Conservation (phyloP, 176 grass and related monocot species). For the Aegilops longissima region DNA sequence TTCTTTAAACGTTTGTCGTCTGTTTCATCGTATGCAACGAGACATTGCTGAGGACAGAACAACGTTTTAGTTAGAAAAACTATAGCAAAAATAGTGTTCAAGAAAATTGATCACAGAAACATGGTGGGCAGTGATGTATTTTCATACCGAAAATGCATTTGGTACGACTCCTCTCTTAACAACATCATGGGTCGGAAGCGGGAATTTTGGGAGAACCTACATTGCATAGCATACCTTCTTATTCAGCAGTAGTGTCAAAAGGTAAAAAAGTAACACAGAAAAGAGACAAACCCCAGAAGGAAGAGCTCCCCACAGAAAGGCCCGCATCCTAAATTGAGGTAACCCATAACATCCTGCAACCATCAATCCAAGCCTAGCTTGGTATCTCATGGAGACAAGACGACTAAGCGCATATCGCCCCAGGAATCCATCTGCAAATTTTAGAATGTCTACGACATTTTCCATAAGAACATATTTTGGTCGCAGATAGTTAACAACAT, state of each 20-base stretch:
- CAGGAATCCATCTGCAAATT: conserved; percentile 60
- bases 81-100: neutral
- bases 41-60: conserved; percentile 41
- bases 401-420: conserved; percentile 54
- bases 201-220: conserved; percentile 62
- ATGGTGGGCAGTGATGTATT: neutral
- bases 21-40: conserved; percentile 63
- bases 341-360: conserved; percentile 66
- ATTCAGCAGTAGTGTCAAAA: neutral
- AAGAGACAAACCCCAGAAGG: conserved; percentile 50
- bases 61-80: neutral
- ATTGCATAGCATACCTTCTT: neutral
- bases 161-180: conserved; percentile 43
- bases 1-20: conserved; percentile 23
- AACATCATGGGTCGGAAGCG: conserved; percentile 70
- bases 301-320: conserved; percentile 61
- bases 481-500: conserved; percentile 62
- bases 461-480: conserved; percentile 74
- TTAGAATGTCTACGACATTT: conserved; percentile 72
- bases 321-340: conserved; percentile 63
- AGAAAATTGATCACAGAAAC: neutral
- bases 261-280: neutral
- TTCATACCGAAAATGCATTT: conserved; percentile 53
- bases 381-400: conserved; percentile 60
- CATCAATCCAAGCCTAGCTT: conserved; percentile 63